Percentiles rank a stretch among this genome's conserved stretches.
Conservation (phyloP, 2,329 filamentous ascomycete species). For the Colletotrichum agaves region DNA sequence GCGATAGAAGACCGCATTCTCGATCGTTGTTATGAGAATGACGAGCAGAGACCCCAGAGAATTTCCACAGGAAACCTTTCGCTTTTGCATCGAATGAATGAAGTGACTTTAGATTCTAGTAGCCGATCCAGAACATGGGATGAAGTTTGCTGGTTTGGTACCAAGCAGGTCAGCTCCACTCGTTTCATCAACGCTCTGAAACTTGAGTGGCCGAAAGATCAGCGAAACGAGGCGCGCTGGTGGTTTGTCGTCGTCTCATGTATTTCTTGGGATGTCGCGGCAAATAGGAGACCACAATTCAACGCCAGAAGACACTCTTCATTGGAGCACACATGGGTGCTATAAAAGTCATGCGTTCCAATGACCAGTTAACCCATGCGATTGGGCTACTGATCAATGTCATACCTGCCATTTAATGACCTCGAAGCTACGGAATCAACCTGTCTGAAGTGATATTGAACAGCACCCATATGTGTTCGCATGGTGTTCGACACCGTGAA, state of each 20-base stretch:
- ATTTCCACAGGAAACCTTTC: neutral
- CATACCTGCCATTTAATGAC: no score
- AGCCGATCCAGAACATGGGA: slow-evolving; percentile 4
- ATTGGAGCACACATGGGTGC: no score
- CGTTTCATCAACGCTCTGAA: slow-evolving; percentile 34
- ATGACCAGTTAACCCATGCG: no score
- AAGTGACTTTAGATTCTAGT: slow-evolving; percentile 19
- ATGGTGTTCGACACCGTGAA: no score
- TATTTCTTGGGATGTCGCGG: slow-evolving; percentile 13
- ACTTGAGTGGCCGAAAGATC: slow-evolving; percentile 19
- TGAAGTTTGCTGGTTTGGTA: slow-evolving; percentile 11
- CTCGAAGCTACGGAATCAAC: no score
- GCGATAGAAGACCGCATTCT: slow-evolving; percentile 8
- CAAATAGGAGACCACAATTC: neutral
- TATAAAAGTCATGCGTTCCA: no score
- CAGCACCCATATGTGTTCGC: no score
- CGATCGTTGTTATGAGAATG: neutral
- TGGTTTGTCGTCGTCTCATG: slow-evolving; percentile 24
- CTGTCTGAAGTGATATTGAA: no score
- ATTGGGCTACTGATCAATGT: no score
- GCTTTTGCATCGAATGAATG: neutral
- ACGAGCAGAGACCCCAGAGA: neutral
- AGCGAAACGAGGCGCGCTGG: slow-evolving; percentile 1
- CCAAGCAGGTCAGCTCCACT: slow-evolving; percentile 3
- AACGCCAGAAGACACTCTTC: no score